A percentile compares a stretch with the other conserved stretches of the same genome.
Conservation (phyloP, 2,329 filamentous ascomycete species). For the Neonectria sp. region DNA sequence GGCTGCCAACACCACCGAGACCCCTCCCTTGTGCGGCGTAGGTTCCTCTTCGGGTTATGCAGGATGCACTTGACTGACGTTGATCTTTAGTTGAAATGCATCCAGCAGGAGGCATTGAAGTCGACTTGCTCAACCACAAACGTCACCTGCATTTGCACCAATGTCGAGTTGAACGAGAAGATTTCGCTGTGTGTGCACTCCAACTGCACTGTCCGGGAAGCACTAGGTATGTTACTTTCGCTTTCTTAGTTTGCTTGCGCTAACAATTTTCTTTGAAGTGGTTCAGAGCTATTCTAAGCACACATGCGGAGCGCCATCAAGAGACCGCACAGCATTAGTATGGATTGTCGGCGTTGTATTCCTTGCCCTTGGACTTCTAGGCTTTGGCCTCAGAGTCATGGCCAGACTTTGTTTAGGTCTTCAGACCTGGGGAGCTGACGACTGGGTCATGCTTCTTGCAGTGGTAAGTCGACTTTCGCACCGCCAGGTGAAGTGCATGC, state of each 20-base stretch:
- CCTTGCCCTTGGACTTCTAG: constrained; percentile 18
- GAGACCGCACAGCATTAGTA: constrained; percentile 27
- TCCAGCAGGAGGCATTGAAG: constrained; percentile 24
- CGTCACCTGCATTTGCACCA: constrained; percentile 42
- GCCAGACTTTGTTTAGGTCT: constrained; percentile 4
- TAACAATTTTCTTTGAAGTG: constrained; percentile 11
- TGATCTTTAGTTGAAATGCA: constrained; percentile 37
- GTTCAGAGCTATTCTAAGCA: constrained; percentile 25
- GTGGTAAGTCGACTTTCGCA: constrained; percentile 11
- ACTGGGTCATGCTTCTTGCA: constrained; percentile 30
- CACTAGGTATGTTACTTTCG: constrained; percentile 38
- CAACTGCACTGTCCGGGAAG: constrained; percentile 42
- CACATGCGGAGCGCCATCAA: constrained; percentile 13
- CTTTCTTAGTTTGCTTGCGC: neutral
- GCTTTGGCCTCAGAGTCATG: constrained; percentile 19
- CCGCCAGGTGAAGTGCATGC: neutral
- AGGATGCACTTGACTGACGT: constrained; percentile 17
- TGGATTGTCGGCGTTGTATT: constrained; percentile 18
- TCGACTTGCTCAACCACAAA: constrained; percentile 35
- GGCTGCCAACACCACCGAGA: constrained; percentile 22
- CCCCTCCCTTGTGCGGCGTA: constrained; percentile 33
- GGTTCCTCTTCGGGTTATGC: constrained; percentile 3
- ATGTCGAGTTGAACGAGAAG: constrained; percentile 37
- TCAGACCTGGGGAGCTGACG: constrained; percentile 26
- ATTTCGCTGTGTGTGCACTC: constrained; percentile 36